phyloP scores from a whole-genome alignment of 441 rosid genomes.

The Sinapis alba region DNA sequence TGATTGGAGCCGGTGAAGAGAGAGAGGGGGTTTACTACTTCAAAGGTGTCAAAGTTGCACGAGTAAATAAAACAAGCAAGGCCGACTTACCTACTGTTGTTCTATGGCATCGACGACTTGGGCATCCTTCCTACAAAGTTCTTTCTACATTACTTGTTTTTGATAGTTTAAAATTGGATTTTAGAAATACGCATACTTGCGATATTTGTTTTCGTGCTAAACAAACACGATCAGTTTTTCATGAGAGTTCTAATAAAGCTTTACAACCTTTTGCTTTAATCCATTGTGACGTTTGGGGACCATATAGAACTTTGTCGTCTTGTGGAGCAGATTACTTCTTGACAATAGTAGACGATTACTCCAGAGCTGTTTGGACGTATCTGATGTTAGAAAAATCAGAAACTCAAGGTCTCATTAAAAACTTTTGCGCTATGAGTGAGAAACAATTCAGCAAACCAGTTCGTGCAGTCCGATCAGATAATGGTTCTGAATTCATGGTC shows the following conservation, averaged over 20 bases:
- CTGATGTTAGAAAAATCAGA: background rate
- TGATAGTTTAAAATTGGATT: background rate
- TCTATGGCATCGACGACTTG: background rate
- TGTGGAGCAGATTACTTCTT: background rate
- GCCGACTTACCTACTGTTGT: background rate
- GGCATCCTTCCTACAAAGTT: background rate
- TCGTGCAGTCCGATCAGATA: background rate
- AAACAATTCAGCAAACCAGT: background rate
- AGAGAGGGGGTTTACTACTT: background rate
- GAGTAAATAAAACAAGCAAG: too few species aligned
- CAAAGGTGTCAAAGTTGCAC: background rate
- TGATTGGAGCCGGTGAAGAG: background rate
- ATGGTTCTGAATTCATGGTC: background rate
- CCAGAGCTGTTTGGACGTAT: background rate
- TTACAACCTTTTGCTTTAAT: background rate
- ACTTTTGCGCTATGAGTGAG: background rate
- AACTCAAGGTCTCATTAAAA: accelerated
- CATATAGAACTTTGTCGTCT: background rate
- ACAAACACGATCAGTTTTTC: background rate
- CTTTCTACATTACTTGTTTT: background rate
- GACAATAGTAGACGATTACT: background rate
- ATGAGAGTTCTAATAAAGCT: background rate
- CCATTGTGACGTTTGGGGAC: background rate
- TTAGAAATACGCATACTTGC: background rate
- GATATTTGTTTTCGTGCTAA: background rate